Conservation (phyloP, 805 yeast genomes). For the Saccharomycopsis microspora region DNA sequence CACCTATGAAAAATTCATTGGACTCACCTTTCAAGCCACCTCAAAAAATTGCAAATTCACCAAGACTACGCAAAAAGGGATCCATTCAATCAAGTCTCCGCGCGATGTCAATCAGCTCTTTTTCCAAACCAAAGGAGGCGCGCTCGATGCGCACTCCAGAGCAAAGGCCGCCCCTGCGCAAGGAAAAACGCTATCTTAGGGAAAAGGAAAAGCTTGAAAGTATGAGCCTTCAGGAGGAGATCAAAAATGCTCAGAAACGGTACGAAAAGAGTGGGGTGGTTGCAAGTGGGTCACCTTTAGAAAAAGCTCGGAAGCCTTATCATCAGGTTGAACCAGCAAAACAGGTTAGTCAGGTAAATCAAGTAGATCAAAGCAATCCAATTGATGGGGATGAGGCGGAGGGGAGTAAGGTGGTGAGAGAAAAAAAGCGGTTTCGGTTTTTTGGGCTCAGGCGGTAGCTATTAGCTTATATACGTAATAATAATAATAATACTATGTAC, state of each 20-base stretch:
- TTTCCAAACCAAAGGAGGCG: background rate
- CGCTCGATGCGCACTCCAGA: background rate
- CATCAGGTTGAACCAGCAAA: background rate
- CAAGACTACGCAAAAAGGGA: constrained; percentile 1
- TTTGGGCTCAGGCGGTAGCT: too few relatives aligned
- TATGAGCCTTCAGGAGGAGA: constrained; percentile 7
- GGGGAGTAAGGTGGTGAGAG: background rate
- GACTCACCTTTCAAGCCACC: too few relatives aligned
- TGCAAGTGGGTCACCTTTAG: background rate
- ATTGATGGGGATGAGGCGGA: background rate
- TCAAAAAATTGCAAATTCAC: background rate
- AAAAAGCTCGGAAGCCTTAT: background rate
- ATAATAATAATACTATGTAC: too few relatives aligned
- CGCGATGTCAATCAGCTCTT: constrained; percentile 3
- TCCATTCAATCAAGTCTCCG: constrained; percentile 1
- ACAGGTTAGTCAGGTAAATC: background rate
- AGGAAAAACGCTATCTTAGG: constrained; percentile 8
- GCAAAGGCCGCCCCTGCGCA: background rate
- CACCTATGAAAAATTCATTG: too few relatives aligned
- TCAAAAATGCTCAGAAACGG: background rate
- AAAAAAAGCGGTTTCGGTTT: too few relatives aligned
- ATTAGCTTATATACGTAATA: too few relatives aligned
- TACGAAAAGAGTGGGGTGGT: background rate
- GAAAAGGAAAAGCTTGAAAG: constrained; percentile 6
- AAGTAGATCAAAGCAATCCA: background rate